Conservation (phyloP, 345 rosid species). For the Luvunga scandens region DNA sequence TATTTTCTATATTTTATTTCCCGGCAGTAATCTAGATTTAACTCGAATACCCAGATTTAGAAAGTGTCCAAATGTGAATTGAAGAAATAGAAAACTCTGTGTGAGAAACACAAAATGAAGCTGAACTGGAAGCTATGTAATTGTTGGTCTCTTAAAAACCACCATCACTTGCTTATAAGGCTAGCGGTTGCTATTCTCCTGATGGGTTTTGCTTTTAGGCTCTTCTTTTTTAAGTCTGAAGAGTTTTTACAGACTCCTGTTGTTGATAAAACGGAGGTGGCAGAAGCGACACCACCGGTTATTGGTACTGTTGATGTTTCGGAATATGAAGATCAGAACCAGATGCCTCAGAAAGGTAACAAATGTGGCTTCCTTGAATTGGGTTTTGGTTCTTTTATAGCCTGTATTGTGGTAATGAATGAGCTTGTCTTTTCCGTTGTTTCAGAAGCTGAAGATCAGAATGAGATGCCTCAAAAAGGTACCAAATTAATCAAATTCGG, state of each 20-base stretch:
- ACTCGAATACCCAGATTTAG: not conserved
- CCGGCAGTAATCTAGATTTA: not conserved
- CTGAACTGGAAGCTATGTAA: slow-evolving; percentile 28
- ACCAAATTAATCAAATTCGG: slow-evolving; percentile 7
- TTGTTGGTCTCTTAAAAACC: slow-evolving; percentile 33
- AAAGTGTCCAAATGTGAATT: not conserved
- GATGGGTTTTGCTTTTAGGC: slow-evolving; percentile 52
- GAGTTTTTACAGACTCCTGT: slow-evolving; percentile 25
- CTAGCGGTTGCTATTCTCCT: slow-evolving; percentile 46
- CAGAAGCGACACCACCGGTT: not conserved
- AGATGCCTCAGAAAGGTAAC: slow-evolving; percentile 42
- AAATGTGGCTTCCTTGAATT: not conserved
- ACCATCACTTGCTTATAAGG: slow-evolving; percentile 51
- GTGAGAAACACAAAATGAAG: slow-evolving; percentile 42
- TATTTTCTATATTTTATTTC: not conserved
- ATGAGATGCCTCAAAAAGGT: slow-evolving; percentile 41
- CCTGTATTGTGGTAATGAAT: not conserved
- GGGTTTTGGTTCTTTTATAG: not conserved
- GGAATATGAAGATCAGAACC: slow-evolving; percentile 46
- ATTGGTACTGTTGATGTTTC: slow-evolving; percentile 17
- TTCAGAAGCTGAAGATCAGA: slow-evolving; percentile 47
- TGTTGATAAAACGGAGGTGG: slow-evolving; percentile 17
- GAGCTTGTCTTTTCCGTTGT: slow-evolving; percentile 10
- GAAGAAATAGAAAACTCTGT: not conserved
- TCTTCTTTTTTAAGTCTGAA: slow-evolving; percentile 41